Conservation (phyloP, 2,329 filamentous ascomycete genomes). For the Exophiala sideris region DNA sequence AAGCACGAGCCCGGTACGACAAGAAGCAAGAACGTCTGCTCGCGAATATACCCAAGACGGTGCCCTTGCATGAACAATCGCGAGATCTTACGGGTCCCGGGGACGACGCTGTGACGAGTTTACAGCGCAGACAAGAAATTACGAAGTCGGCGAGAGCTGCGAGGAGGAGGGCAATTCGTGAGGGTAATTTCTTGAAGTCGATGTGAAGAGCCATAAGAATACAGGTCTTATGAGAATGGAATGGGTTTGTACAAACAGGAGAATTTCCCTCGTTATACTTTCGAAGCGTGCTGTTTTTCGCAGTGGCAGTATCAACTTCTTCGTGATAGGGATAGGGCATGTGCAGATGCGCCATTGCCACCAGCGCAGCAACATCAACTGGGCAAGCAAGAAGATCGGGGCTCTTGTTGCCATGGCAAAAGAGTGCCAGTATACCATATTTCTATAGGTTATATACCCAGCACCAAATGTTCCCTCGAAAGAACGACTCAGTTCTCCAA, state of each 20-base stretch:
- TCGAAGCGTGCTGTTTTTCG: no score
- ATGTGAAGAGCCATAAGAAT: constrained; percentile 33
- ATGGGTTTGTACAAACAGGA: neutral
- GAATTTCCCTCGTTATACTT: no score
- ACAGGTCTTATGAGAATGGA: no score
- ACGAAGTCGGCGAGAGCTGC: constrained; percentile 44
- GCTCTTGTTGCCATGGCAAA: no score
- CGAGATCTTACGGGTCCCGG: constrained; percentile 43
- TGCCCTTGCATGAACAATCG: constrained; percentile 46
- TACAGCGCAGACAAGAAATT: constrained; percentile 40
- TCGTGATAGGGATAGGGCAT: no score
- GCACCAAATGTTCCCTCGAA: no score
- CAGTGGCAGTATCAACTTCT: no score
- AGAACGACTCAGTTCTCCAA: neutral
- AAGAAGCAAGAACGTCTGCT: constrained; percentile 45
- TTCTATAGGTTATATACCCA: no score
- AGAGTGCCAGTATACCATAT: no score
- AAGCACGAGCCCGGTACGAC: constrained; percentile 45
- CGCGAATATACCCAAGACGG: constrained; percentile 37
- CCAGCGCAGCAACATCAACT: no score
- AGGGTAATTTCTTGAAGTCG: constrained; percentile 48
- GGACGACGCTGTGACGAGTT: constrained; percentile 36
- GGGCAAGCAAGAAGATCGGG: no score
- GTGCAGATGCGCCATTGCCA: no score
- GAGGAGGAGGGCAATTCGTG: constrained; percentile 45